Percentiles rank a stretch among this genome's conserved stretches.
phyloP scores from a whole-genome alignment of 768 basidiomycete genomes.

The Mycena metata region DNA sequence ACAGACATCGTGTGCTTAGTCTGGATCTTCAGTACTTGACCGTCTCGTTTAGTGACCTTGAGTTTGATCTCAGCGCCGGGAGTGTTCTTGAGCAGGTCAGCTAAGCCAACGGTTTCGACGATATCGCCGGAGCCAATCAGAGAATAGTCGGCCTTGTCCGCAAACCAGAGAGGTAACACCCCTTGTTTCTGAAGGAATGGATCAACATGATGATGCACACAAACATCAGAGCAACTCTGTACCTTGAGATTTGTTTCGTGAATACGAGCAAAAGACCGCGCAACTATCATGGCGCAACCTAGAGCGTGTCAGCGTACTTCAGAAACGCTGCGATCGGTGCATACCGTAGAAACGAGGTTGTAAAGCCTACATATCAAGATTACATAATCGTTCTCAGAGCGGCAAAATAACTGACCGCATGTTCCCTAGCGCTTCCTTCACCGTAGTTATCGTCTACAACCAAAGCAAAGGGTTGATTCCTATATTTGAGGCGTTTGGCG shows the following conservation, averaged over 20 bases:
- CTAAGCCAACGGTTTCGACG: constrained; percentile 87
- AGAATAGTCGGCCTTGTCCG: constrained; percentile 86
- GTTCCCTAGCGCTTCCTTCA: constrained; percentile 97
- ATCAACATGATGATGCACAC: constrained; percentile 11
- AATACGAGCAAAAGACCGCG: constrained; percentile 96
- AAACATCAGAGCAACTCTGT: background rate
- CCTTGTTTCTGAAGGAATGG: constrained; percentile 88
- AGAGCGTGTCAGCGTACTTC: constrained; percentile 16
- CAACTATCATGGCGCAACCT: constrained; percentile 89
- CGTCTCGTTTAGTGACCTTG: constrained; percentile 75
- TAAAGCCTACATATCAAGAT: constrained; percentile 62
- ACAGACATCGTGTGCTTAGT: constrained; percentile 91
- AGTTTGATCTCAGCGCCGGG: constrained; percentile 64
- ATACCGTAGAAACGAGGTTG: constrained; percentile 95
- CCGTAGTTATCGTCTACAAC: constrained; percentile 98
- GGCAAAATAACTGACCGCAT: constrained; percentile 63
- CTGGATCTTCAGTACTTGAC: constrained; percentile 73
- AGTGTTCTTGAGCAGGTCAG: constrained; percentile 68
- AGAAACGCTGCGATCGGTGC: constrained; percentile 31
- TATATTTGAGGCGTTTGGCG: constrained; percentile 89
- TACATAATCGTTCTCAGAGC: background rate
- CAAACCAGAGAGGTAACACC: constrained; percentile 95
- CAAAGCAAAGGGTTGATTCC: constrained; percentile 91
- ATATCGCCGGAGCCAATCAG: constrained; percentile 87
- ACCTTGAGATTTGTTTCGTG: constrained; percentile 98